Percentiles rank a stretch among this genome's conserved stretches.
phyloP scores from a whole-genome alignment of 768 basidiomycete genomes.

The Lentinula raphanica region DNA sequence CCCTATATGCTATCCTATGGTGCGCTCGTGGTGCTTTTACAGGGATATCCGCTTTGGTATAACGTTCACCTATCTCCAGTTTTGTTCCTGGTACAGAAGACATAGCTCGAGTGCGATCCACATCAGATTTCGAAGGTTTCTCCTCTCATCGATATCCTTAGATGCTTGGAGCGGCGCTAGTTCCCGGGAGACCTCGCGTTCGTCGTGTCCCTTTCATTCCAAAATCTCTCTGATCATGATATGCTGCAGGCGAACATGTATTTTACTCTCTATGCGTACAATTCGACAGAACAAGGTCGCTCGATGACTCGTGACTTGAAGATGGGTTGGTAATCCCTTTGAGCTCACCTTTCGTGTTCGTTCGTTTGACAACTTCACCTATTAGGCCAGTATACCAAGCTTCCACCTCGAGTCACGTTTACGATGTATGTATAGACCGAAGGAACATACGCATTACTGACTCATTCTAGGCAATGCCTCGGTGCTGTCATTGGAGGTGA shows the following conservation, averaged over 20 bases:
- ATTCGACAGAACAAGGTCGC: slow-evolving; percentile 14
- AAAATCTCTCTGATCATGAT: not conserved
- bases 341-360: not conserved
- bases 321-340: slow-evolving; percentile 11
- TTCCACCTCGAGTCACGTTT: slow-evolving; percentile 9
- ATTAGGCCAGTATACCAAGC: slow-evolving; percentile 9
- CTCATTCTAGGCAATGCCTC: slow-evolving; percentile 10
- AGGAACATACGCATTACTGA: too few relatives aligned
- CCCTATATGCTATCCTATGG: slow-evolving; percentile 12
- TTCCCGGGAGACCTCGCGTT: slow-evolving; percentile 4
- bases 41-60: not conserved
- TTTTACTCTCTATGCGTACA: slow-evolving; percentile 7
- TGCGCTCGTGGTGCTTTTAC: not conserved
- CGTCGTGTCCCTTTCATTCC: not conserved
- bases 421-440: slow-evolving; percentile 1
- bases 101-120: slow-evolving; percentile 7
- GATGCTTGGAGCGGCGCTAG: slow-evolving; percentile 11
- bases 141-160: not conserved
- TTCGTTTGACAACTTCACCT: not conserved
- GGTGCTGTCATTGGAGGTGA: slow-evolving; percentile 38
- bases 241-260: slow-evolving; percentile 7
- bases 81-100: slow-evolving; percentile 13
- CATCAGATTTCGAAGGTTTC: not conserved
- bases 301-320: slow-evolving; percentile 15
- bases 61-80: not conserved